phyloP scores from a whole-genome alignment of 1,284 basidiomycete species.

The Psilocybe mexicana region DNA sequence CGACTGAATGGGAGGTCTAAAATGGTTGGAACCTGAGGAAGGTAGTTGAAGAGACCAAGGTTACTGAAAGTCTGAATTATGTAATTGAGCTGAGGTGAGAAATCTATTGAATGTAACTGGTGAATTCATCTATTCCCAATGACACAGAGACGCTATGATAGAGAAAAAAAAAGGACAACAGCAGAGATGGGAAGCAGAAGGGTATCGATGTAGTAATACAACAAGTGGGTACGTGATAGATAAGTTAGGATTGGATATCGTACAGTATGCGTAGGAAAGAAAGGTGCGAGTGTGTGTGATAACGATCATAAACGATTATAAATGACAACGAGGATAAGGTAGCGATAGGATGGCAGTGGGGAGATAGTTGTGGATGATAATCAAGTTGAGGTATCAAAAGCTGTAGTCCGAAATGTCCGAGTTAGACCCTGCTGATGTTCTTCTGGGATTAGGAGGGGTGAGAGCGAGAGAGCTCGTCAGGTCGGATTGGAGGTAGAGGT shows the following conservation, averaged over 20 bases:
- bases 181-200: neutral
- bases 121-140: neutral
- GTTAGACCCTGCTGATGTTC: slow-evolving; percentile 30
- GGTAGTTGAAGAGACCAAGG: neutral
- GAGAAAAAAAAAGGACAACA: neutral
- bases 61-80: neutral
- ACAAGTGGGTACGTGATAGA: slow-evolving; percentile 4
- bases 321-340: neutral
- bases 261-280: slow-evolving; percentile 7
- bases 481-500: slow-evolving; percentile 30
- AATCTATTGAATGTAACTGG: neutral
- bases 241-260: slow-evolving; percentile 11
- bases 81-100: neutral
- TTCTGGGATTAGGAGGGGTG: slow-evolving; percentile 15
- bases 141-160: neutral
- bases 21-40: neutral
- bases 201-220: slow-evolving; percentile 5
- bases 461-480: slow-evolving; percentile 17
- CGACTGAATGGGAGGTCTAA: neutral
- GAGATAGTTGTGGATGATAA: neutral
- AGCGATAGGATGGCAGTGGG: neutral
- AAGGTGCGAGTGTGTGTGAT: neutral
- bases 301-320: neutral
- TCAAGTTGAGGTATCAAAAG: slow-evolving; percentile 19
- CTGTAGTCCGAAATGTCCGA: slow-evolving; percentile 35